Conservation (phyloP, 805 yeast species). For the Ogataea degrootiae region DNA sequence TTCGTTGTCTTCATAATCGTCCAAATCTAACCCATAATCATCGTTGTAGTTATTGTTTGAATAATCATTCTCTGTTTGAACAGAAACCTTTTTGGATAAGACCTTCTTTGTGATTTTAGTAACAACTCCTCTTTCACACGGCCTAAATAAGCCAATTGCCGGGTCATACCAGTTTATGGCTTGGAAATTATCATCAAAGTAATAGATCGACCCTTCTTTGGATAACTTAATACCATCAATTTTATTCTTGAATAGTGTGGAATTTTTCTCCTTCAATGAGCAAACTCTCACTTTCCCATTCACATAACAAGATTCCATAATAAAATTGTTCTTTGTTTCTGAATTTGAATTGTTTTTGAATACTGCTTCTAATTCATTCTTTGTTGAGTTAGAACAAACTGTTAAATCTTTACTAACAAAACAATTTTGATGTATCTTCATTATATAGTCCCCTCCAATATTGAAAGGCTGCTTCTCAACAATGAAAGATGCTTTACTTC, state of each 20-base stretch:
- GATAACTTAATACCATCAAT: slow-evolving; percentile 29
- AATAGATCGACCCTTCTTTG: slow-evolving; percentile 26
- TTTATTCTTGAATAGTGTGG: slow-evolving; percentile 19
- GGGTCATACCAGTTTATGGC: slow-evolving; percentile 25
- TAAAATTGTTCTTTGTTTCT: slow-evolving; percentile 8
- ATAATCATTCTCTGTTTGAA: slow-evolving; percentile 4
- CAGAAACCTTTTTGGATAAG: slow-evolving; percentile 15
- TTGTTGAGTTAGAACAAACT: neutral
- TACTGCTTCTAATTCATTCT: neutral
- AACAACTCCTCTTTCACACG: slow-evolving; percentile 26
- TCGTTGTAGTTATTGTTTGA: slow-evolving; percentile 7
- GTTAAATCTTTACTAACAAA: slow-evolving; percentile 10
- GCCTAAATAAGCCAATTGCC: slow-evolving; percentile 24
- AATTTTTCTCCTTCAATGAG: slow-evolving; percentile 20
- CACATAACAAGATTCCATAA: slow-evolving; percentile 15
- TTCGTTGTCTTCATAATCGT: slow-evolving; percentile 12
- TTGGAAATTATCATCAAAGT: slow-evolving; percentile 19
- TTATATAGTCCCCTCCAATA: slow-evolving; percentile 16
- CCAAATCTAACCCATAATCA: slow-evolving; percentile 12
- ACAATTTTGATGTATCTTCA: slow-evolving; percentile 14
- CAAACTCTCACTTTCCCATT: slow-evolving; percentile 12
- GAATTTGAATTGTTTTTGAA: slow-evolving; percentile 6
- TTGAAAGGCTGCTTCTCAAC: slow-evolving; percentile 20
- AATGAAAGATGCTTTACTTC: slow-evolving; percentile 12
- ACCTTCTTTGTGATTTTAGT: slow-evolving; percentile 26